phyloP scores from a whole-genome alignment of 306 rosid species.

The Quercus cerris region DNA sequence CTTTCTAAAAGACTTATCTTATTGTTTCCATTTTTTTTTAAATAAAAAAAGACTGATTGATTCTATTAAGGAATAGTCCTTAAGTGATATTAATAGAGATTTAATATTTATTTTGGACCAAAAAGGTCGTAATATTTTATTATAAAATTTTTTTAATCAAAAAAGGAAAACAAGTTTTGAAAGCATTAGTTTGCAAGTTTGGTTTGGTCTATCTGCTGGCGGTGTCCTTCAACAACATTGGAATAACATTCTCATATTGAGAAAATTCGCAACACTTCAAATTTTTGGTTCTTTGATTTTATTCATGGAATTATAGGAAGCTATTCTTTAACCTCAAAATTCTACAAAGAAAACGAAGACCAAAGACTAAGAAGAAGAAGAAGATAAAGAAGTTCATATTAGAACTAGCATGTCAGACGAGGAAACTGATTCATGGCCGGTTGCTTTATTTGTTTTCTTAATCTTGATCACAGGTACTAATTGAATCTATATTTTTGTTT shows the following conservation, averaged over 20 bases:
- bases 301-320: slow-evolving; percentile 11
- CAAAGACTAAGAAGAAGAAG: background rate
- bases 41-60: no score
- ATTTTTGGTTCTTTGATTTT: slow-evolving; percentile 10
- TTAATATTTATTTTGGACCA: no score
- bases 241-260: background rate
- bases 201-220: slow-evolving; percentile 20
- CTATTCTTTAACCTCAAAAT: slow-evolving; percentile 3
- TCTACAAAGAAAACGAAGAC: slow-evolving; percentile 12
- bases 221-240: slow-evolving; percentile 18
- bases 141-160: background rate
- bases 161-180: background rate
- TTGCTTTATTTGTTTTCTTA: slow-evolving; percentile 33
- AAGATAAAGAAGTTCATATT: background rate
- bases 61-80: no score
- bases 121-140: no score
- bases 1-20: no score
- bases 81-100: no score
- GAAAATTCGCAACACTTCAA: background rate
- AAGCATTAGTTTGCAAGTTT: slow-evolving; percentile 12
- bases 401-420: slow-evolving; percentile 50
- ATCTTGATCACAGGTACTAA: slow-evolving; percentile 53
- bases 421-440: slow-evolving; percentile 34
- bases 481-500: background rate
- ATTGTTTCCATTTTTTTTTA: no score